Base-by-base conservation (phyloP, 2,329 filamentous ascomycete species). In the Pestalotiopsis sp. region DNA sequence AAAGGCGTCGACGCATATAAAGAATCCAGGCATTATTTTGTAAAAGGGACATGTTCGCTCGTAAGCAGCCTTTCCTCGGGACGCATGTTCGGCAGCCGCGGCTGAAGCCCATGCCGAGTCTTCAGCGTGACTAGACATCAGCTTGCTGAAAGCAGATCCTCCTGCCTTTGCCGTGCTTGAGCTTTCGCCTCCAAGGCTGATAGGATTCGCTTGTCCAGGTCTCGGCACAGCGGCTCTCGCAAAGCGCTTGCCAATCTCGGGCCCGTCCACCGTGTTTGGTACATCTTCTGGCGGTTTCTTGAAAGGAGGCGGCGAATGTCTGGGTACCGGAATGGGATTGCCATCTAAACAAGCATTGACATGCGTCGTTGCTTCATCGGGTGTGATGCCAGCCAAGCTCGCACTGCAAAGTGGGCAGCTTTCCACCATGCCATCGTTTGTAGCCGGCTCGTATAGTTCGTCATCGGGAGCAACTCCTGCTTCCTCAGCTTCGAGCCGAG, bases 31-130 rank as follows among this genome's bases (percentile, higher is more conserved):
- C 82, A 99, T 91, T 72, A 98, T 98, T 80, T 99, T 99, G 84
- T 99, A 99, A 76, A 99, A 99, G 0, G 96, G 96, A 76, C 96
- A 99, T 0, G 94, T 98, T 63, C 96, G 89, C 76, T 95, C 88
- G 75, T 95, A 96, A 0, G 95, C 92, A 20, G 92, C 93, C 77
- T 94, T 96, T 25, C 96, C 95, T 56, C 93, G 88, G 2, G 94
- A 91, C 1, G 92, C 88, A 36, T 88, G 83, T 77, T 97, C 94
- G 1, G 92, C 86, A 1, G 93, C 92, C 0, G 95, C 94, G 13
- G 96, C 96, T 45, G 88, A 90, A 1, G 92, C 91, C 96, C 96
- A 99, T 1, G 96, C 96, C 1, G 90, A 87, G 77, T 97, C 92
- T 82, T 99, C 96, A 4, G 92, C 93, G 75, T 97, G 94, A 5